Base-by-base conservation (phyloP, 129 eudicot species). In the Deinandra increscens region DNA sequence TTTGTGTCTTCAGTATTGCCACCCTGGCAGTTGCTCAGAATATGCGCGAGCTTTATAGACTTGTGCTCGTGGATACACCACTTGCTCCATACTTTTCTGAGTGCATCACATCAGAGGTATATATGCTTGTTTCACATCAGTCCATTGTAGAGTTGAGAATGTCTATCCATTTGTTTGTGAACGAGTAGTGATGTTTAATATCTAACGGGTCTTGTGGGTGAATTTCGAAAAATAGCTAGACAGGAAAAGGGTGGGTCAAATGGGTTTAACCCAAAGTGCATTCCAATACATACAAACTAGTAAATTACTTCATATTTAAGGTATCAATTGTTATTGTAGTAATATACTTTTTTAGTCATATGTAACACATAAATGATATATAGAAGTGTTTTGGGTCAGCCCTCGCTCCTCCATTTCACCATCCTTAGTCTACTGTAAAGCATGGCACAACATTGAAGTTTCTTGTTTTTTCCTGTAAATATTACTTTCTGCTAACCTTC, bases 31-130 rank as follows among this genome's bases (percentile, higher is more conserved):
- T 91, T 9, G 98, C 96, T 58, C 98, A 91, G 84, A 91, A 91
- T 53, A 91, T 91, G 98, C 86, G 91, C 41, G 98, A 91, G 77
- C 89, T 91, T 15, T 88, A 91, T 65, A 86, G 98, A 59, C 77
- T 91, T 49, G 96, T 91, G 70, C 98, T 91, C 60, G 98, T 91
- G 61, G 98, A 91, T 79, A 91, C 98, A 7, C 96, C 98, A 10
- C 77, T 91, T 68, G 98, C 98, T 58, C 98, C 98, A 71, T 88
- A 91, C 87, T 91, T 91, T 73, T 91, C 96, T 17, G 96, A 91
- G 78, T 91, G 98, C 79, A 86, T 91, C 59, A 86, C 96, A 70
- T 91, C 98, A 7, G 98, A 91, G 96, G 97, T 91, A 83, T 64
- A 83, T 64, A 72, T 26, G 11, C 71, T 63, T 64, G 36, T 33